Conservation (phyloP, 768 basidiomycete species). For the Lentinula edodes region DNA sequence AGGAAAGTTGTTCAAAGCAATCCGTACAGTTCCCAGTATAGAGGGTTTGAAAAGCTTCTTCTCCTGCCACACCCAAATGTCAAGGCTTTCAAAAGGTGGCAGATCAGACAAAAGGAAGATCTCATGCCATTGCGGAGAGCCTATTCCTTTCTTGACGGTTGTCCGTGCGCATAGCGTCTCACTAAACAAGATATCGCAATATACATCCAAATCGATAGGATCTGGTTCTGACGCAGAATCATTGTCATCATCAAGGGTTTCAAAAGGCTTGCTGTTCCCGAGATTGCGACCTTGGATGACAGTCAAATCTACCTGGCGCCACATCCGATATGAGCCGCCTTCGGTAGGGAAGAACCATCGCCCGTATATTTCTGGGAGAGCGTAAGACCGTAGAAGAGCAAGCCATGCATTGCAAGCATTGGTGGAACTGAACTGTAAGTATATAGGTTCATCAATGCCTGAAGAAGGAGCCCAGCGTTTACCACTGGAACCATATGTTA, state of each 20-base stretch:
- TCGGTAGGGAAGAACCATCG: slow-evolving; percentile 46
- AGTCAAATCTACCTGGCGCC: slow-evolving; percentile 74
- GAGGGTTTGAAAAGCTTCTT: slow-evolving; percentile 54
- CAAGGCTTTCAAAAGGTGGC: slow-evolving; percentile 71
- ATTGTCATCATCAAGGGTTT: slow-evolving; percentile 19
- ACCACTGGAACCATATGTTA: slow-evolving; percentile 29
- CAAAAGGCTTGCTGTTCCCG: slow-evolving; percentile 41
- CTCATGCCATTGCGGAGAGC: slow-evolving; percentile 80
- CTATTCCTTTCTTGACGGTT: slow-evolving; percentile 61
- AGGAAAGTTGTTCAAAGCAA: slow-evolving; percentile 66
- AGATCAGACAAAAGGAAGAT: slow-evolving; percentile 67
- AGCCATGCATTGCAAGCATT: slow-evolving; percentile 73
- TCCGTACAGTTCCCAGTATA: slow-evolving; percentile 54
- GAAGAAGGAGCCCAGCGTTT: slow-evolving; percentile 49
- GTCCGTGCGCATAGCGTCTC: slow-evolving; percentile 66
- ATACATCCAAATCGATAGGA: slow-evolving; percentile 62
- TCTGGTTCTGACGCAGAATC: slow-evolving; percentile 37
- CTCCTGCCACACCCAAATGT: slow-evolving; percentile 64
- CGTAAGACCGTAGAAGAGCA: slow-evolving; percentile 74
- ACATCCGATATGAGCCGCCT: slow-evolving; percentile 82
- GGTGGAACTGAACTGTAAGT: slow-evolving; percentile 62
- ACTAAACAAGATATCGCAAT: slow-evolving; percentile 75
- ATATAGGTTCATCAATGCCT: slow-evolving; percentile 56
- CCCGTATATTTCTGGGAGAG: slow-evolving; percentile 76
- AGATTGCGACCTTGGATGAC: slow-evolving; percentile 73